Evolutionary conservation across 2,329 filamentous ascomycete genomes (phyloP).

Genomic region (Diaporthe caulivora): DNA sequence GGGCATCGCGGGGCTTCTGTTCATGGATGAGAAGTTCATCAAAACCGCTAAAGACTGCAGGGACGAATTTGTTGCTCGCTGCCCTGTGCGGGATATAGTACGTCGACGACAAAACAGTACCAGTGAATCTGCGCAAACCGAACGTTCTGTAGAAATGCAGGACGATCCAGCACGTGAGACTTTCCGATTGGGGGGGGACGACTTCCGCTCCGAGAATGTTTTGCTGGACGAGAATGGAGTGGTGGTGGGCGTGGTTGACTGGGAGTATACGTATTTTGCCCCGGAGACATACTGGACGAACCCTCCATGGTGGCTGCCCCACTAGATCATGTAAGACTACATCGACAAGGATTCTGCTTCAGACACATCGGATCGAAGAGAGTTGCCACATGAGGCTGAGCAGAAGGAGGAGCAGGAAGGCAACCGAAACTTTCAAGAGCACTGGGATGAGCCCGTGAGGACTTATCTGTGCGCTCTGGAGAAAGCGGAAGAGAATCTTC

Average conservation of each 20-base stretch:
- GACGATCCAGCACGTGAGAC: not conserved
- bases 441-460: not conserved
- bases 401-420: not conserved
- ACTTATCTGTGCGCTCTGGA: not conserved
- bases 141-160: not conserved
- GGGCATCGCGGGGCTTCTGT: constrained; percentile 51
- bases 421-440: not conserved
- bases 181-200: constrained; percentile 29
- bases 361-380: not conserved
- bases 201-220: constrained; percentile 6
- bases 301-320: constrained; percentile 15
- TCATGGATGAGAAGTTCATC: constrained; percentile 54
- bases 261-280: constrained; percentile 23
- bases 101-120: not conserved
- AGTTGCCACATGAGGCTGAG: not conserved
- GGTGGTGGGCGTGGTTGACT: constrained; percentile 28
- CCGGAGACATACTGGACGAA: not conserved
- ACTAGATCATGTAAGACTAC: not conserved
- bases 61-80: constrained; percentile 51
- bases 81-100: constrained; percentile 44
- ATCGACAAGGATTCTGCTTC: not conserved
- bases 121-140: constrained; percentile 41
- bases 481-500: not conserved
- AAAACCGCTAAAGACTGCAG: constrained; percentile 47
- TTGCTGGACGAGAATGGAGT: constrained; percentile 12